Conservation (phyloP, 495 filamentous ascomycete species). For the Penicillium turbatum region DNA sequence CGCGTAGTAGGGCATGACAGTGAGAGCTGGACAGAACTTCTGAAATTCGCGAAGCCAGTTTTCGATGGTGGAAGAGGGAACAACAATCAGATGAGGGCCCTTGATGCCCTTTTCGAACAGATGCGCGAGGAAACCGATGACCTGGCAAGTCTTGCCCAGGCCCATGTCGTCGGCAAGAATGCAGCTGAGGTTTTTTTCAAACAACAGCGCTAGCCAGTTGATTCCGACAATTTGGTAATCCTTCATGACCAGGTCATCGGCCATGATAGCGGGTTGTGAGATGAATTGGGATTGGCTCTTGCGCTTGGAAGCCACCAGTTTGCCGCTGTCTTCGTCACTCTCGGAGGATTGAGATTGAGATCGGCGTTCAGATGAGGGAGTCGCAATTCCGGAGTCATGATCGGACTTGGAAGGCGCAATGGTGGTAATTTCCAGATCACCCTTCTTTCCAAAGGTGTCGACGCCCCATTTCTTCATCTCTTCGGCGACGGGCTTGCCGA, state of each 20-base stretch:
- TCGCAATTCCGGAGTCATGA: conserved; percentile 72
- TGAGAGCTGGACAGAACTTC: conserved; percentile 73
- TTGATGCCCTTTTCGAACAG: conserved; percentile 61
- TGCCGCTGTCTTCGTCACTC: conserved; percentile 46
- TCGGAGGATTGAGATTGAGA: conserved; percentile 40
- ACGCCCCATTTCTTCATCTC: conserved; percentile 77
- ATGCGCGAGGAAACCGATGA: conserved; percentile 87
- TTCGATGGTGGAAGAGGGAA: conserved; percentile 87
- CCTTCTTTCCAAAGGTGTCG: conserved; percentile 64
- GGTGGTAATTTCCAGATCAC: conserved; percentile 64
- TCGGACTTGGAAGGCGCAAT: conserved; percentile 42
- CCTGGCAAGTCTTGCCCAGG: conserved; percentile 93
- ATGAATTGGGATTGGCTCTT: conserved; percentile 43
- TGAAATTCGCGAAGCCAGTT: conserved; percentile 93
- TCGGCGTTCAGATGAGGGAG: conserved; percentile 52
- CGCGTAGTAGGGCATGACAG: conserved; percentile 78
- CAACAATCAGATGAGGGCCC: conserved; percentile 83
- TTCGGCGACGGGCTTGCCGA: conserved; percentile 62
- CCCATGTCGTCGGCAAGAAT: conserved; percentile 99
- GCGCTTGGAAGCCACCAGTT: conserved; percentile 35
- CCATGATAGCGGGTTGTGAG: conserved; percentile 71
- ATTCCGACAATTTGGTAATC: conserved; percentile 91
- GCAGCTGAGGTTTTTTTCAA: conserved; percentile 68
- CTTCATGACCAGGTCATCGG: conserved; percentile 67
- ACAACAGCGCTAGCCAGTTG: conserved; percentile 87